Evolutionary conservation across 345 rosid species (phyloP).

Genomic region (Hypericum androsaemum): DNA sequence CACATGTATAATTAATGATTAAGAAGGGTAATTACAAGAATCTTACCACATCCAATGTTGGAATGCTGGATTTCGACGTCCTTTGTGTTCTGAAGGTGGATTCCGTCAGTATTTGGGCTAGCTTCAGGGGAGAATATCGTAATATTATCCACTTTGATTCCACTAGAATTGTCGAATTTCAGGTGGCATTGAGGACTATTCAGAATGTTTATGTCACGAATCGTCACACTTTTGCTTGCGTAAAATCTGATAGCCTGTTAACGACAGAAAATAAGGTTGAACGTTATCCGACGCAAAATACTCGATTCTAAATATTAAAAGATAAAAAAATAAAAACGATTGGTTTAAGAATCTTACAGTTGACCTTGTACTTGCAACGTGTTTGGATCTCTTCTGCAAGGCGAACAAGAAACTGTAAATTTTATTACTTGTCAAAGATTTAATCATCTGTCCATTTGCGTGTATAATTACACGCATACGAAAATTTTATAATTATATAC

Average conservation of each 20-base stretch:
- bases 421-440: too few species aligned
- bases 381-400: slow-evolving; percentile 43
- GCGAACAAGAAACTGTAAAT: background rate
- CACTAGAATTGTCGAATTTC: slow-evolving; percentile 63
- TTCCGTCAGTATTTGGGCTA: slow-evolving; percentile 86
- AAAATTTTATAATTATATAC: too few species aligned
- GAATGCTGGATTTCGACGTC: slow-evolving; percentile 72
- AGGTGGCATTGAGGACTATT: slow-evolving; percentile 85
- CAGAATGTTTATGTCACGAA: slow-evolving; percentile 53
- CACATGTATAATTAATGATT: background rate
- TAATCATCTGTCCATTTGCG: too few species aligned
- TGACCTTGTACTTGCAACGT: slow-evolving; percentile 59
- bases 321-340: background rate
- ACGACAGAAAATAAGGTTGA: background rate
- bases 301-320: background rate
- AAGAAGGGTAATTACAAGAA: background rate
- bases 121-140: slow-evolving; percentile 57
- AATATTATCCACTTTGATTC: slow-evolving; percentile 48
- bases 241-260: slow-evolving; percentile 70
- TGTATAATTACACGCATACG: too few species aligned
- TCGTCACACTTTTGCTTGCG: slow-evolving; percentile 53
- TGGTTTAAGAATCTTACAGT: slow-evolving; percentile 36
- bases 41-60: slow-evolving; percentile 58
- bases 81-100: slow-evolving; percentile 74
- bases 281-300: background rate